Conservation (phyloP, 2,329 filamentous ascomycete genomes). For the Xylariaceae sp. region DNA sequence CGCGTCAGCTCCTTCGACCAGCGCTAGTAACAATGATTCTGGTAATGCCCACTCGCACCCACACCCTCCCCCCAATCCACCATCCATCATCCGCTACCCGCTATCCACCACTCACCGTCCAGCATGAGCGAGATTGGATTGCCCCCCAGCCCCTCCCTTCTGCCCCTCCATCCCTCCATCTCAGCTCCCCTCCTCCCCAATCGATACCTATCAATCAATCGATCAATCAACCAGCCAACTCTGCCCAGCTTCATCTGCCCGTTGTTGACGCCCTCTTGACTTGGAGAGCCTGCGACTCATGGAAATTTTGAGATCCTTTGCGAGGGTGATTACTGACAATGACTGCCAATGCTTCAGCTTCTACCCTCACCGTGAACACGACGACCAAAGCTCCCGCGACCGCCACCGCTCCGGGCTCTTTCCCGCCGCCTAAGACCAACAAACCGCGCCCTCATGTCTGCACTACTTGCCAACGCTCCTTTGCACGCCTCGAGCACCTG, state of each 20-base stretch:
- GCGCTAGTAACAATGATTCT: conserved; percentile 31
- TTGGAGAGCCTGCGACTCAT: conserved; percentile 15
- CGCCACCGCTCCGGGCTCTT: conserved; percentile 33
- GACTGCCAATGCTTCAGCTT: conserved; percentile 24
- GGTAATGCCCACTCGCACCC: conserved; percentile 24
- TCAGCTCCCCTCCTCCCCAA: conserved; percentile 16
- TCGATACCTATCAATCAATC: conserved; percentile 9
- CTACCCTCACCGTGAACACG: conserved; percentile 39
- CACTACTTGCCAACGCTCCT: conserved; percentile 82
- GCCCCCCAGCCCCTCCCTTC: conserved; percentile 15
- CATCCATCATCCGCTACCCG: conserved; percentile 2
- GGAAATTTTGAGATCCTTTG: conserved; percentile 9
- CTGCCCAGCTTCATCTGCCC: not conserved
- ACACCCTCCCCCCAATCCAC: not conserved
- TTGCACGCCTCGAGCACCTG: conserved; percentile 90
- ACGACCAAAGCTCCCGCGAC: conserved; percentile 25
- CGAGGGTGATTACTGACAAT: conserved; percentile 23
- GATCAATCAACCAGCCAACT: conserved; percentile 1
- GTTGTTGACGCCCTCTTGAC: conserved; percentile 8
- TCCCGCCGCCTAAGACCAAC: conserved; percentile 88
- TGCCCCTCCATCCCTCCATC: conserved; percentile 16
- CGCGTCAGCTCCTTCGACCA: conserved; percentile 28
- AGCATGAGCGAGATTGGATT: conserved; percentile 9
- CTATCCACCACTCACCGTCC: not conserved
- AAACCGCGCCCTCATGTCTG: conserved; percentile 96